Evolutionary conservation across 176 grass and related monocot species (phyloP).

Genomic region (Guadua angustifolia): DNA sequence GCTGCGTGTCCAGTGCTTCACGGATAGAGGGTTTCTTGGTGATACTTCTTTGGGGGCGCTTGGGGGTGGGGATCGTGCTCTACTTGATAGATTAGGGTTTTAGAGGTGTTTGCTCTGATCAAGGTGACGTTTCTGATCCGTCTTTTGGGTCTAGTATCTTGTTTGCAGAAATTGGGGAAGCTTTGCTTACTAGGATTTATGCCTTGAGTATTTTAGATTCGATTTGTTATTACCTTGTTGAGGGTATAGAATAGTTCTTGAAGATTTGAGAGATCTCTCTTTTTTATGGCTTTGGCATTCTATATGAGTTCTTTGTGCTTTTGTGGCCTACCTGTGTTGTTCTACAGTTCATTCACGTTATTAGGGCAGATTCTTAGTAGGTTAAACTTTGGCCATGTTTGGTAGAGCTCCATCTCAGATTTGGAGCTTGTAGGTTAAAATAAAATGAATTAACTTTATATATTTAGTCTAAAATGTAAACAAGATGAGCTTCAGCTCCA

Average conservation of each 20-base stretch:
- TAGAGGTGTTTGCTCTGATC: neutral
- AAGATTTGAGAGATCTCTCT: neutral
- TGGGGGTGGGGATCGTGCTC: too few relatives aligned
- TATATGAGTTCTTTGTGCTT: neutral
- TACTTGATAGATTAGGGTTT: neutral
- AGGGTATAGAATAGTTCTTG: neutral
- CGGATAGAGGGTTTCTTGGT: neutral
- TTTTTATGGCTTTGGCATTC: neutral
- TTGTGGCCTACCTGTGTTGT: neutral
- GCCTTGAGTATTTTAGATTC: neutral
- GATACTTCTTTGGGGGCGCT: too few relatives aligned
- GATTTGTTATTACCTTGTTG: neutral
- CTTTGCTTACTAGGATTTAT: neutral
- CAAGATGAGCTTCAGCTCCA: too few relatives aligned
- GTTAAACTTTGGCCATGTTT: too few relatives aligned
- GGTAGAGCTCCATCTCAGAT: too few relatives aligned
- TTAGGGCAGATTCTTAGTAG: neutral
- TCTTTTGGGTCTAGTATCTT: neutral
- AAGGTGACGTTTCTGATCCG: neutral
- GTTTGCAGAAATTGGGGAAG: neutral
- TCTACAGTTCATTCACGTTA: neutral
- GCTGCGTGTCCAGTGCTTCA: neutral
- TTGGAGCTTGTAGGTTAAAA: too few relatives aligned
- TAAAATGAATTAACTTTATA: too few relatives aligned
- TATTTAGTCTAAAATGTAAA: too few relatives aligned